A percentile compares a stretch with the other conserved stretches of the same genome.
Evolutionary conservation across 768 basidiomycete genomes (phyloP).

Genomic region (Hygrocybe punicea): DNA sequence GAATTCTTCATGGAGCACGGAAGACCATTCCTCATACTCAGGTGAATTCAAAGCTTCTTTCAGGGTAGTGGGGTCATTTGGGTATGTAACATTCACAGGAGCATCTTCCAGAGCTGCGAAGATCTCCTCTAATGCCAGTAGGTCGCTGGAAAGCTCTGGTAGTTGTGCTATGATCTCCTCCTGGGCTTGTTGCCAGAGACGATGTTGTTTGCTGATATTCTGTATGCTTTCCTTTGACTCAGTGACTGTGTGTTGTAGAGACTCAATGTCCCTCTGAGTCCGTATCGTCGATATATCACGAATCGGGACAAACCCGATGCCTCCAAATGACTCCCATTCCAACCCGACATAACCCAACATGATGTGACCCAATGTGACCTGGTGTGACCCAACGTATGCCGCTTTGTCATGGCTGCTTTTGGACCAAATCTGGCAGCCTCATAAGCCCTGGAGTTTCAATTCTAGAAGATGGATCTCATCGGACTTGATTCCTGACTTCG

Average conservation of each 20-base stretch:
- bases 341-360: too few relatives aligned
- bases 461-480: too few relatives aligned
- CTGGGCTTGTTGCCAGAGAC: not conserved
- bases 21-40: conserved; percentile 20
- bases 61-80: conserved; percentile 10
- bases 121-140: not conserved
- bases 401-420: too few relatives aligned
- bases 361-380: too few relatives aligned
- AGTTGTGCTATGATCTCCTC: not conserved
- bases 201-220: not conserved
- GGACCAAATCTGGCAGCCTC: too few relatives aligned
- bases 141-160: not conserved
- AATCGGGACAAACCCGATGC: too few relatives aligned
- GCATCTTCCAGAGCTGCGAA: not conserved
- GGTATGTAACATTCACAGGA: not conserved
- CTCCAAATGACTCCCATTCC: too few relatives aligned
- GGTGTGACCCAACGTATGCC: too few relatives aligned
- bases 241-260: not conserved
- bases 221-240: not conserved
- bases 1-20: conserved; percentile 21
- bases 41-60: conserved; percentile 23
- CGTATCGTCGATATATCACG: too few relatives aligned
- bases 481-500: too few relatives aligned
- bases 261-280: too few relatives aligned
- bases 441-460: too few relatives aligned